A percentile compares a stretch with the other conserved stretches of the same genome.
phyloP scores from a whole-genome alignment of 768 basidiomycete genomes.

The Leccinellum rugosiceps region DNA sequence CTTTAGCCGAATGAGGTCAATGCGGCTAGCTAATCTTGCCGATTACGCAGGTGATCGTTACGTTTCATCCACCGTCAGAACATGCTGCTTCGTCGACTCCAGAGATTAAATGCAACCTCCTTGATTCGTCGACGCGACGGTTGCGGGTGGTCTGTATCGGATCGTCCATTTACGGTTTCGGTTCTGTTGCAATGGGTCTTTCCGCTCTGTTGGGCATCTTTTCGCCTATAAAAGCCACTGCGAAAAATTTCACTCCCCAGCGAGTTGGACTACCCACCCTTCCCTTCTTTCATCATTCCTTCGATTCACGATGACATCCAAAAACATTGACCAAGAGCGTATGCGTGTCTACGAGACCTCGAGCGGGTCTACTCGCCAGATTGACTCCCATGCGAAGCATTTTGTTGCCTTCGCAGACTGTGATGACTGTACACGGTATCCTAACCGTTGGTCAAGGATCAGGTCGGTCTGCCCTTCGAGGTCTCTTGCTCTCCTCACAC shows the following conservation, averaged over 20 bases:
- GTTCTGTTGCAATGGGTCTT: not conserved
- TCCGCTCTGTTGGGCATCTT: not conserved
- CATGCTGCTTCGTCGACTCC: not conserved
- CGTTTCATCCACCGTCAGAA: not conserved
- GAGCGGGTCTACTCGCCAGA: constrained; percentile 9
- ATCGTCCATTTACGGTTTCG: constrained; percentile 5
- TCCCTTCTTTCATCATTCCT: not conserved
- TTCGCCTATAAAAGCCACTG: constrained; percentile 22
- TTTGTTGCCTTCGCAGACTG: constrained; percentile 24
- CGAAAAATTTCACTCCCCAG: not conserved
- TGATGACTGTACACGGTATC: constrained; percentile 37
- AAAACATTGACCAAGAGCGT: constrained; percentile 14
- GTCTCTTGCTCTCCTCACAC: constrained; percentile 2
- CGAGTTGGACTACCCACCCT: not conserved
- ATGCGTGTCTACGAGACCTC: constrained; percentile 20
- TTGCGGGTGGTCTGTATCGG: not conserved
- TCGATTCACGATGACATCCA: constrained; percentile 18
- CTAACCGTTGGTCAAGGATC: constrained; percentile 54
- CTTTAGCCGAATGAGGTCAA: constrained; percentile 8
- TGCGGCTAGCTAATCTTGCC: constrained; percentile 1
- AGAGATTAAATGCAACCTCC: constrained; percentile 4
- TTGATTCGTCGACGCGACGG: constrained; percentile 3
- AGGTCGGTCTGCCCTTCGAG: constrained; percentile 36
- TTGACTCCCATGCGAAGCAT: constrained; percentile 2
- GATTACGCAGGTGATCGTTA: constrained; percentile 10